Evolutionary conservation across 441 rosid species (phyloP).

Genomic region (Bruguiera hainesii): DNA sequence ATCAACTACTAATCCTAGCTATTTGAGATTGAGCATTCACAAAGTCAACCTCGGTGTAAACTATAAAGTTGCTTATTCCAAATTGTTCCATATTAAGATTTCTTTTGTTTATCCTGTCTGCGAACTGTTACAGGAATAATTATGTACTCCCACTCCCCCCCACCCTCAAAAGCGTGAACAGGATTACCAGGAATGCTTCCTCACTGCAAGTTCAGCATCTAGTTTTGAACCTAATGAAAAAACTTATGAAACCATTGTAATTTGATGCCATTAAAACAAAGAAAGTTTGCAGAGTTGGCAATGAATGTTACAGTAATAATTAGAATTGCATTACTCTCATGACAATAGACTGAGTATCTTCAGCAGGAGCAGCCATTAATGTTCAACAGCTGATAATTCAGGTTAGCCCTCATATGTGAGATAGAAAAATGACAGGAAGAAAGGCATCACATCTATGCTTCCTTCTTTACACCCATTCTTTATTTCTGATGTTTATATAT

Average conservation of each 20-base stretch:
- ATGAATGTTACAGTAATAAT: neutral
- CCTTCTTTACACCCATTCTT: neutral
- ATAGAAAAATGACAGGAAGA: slow-evolving; percentile 1
- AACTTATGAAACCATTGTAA: slow-evolving; percentile 9
- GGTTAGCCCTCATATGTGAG: neutral
- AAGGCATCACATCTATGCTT: neutral
- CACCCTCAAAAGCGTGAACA: neutral
- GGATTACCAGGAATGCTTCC: neutral
- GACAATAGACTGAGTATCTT: neutral
- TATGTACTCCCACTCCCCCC: too few relatives aligned
- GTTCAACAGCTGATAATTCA: neutral
- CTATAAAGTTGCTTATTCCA: neutral
- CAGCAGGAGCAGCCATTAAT: neutral
- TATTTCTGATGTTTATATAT: neutral
- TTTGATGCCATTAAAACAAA: neutral
- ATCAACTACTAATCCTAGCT: neutral
- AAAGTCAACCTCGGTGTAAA: neutral
- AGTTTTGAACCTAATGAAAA: neutral
- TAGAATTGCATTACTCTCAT: neutral
- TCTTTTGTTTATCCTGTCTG: neutral
- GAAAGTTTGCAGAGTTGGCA: neutral
- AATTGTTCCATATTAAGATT: neutral
- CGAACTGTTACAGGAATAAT: too few relatives aligned
- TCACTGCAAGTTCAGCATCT: neutral
- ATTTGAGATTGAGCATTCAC: neutral